Base-by-base conservation (phyloP, 1,284 basidiomycete genomes). In the Ceratobasidium sp. region DNA sequence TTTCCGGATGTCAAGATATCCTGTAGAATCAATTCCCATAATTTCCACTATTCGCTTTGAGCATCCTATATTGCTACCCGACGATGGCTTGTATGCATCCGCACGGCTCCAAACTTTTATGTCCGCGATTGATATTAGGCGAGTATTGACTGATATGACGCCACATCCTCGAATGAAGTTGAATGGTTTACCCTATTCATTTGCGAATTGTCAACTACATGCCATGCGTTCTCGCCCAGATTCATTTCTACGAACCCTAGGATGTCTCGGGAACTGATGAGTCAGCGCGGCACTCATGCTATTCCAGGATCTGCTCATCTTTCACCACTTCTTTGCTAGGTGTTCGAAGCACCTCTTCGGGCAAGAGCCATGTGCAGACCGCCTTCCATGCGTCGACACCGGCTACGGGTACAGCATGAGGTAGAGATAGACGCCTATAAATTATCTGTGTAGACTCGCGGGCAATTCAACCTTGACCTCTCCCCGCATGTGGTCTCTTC, bases 401-500 rank as follows among this genome's bases (percentile, higher is more conserved):
- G 21, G 34, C 21, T 43, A 34, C 28, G 32, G 30, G 12, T 23
- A 26, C 23, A 52, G 12, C 26, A 23, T 12, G 50, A 1, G 26
- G 4, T n/a, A 48, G 14, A 39, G 14, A 28, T 28, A 14, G 23
- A 53, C 14, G 12, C 10, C 57, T 59, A 59, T 59, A 59, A 39
- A 43, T 21, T 10, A 1, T 23, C 36, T 41, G 36, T 6, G 36
- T 14, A 39, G 14, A n/a, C n/a, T n/a, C n/a, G n/a, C 14, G 36
- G 57, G 36, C 21, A 2, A 21, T 3, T 59, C 6, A 34, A n/a
- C 34, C 14, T 16, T 16, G 34, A 12, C n/a, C 50, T 34, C n/a
- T 39, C 8, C 36, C 36, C 36, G 14, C 14, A 67, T 67, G 64
- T 67, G 64, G 64, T 67, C 64, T n/a, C 48, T 67, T 26, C 50